phyloP scores from a whole-genome alignment of 2,329 filamentous ascomycete genomes.

The Diplodia intermedia region DNA sequence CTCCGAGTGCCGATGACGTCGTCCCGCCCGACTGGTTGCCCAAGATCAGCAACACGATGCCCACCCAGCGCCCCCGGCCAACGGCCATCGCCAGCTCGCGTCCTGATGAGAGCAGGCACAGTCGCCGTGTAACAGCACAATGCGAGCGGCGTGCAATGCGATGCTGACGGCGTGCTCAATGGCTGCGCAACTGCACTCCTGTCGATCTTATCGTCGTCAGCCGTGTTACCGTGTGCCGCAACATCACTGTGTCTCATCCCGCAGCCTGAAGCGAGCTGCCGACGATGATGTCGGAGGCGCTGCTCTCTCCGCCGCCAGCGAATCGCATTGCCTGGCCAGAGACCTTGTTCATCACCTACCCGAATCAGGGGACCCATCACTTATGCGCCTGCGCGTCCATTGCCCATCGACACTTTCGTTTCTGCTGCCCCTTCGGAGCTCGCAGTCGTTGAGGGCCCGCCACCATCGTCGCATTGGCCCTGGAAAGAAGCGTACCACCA shows the following conservation, averaged over 20 bases:
- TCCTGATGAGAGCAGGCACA: too few relatives aligned
- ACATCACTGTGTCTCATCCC: neutral
- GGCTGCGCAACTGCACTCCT: slow-evolving; percentile 9
- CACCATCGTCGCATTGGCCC: neutral
- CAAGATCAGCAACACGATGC: neutral
- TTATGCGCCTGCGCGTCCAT: neutral
- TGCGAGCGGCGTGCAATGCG: neutral
- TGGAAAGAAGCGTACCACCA: neutral
- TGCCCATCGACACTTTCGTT: neutral
- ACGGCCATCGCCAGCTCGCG: neutral
- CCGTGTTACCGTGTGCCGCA: neutral
- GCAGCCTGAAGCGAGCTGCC: neutral
- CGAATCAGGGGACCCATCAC: slow-evolving; percentile 12
- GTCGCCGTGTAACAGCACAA: neutral
- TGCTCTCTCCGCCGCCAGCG: neutral
- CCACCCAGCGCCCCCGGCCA: neutral
- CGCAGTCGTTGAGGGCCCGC: too few relatives aligned
- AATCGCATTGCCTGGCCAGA: neutral
- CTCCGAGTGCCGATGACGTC: slow-evolving; percentile 1
- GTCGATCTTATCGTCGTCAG: slow-evolving; percentile 3
- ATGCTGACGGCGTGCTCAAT: neutral
- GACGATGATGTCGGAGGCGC: slow-evolving; percentile 19
- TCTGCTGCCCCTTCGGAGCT: neutral
- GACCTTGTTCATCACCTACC: neutral
- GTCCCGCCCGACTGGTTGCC: slow-evolving; percentile 3